These are phyloP conservation scores for Dillenia turbinata DNA, from an alignment of 164 flowering plant species.

Conservation along the genomic window DNA sequence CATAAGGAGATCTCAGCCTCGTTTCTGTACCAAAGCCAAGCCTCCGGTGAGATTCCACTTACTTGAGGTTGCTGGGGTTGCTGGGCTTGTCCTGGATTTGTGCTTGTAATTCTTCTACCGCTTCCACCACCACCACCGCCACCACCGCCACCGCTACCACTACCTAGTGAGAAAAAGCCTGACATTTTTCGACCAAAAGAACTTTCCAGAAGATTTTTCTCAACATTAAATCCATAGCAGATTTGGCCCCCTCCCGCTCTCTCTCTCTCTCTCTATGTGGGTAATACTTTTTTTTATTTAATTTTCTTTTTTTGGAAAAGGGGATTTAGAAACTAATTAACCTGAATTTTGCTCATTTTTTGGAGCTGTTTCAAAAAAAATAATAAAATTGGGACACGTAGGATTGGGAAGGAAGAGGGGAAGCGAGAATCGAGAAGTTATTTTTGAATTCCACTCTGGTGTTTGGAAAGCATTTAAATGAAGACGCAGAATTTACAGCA, in stretches of 20 bases:
- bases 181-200: constrained; percentile 21
- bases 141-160: constrained; percentile 8
- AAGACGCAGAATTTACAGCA: constrained; percentile 14
- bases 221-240: constrained; percentile 9
- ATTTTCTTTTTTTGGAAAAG: constrained; percentile 4
- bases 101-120: not conserved
- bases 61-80: constrained; percentile 5
- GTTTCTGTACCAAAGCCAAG: constrained; percentile 35
- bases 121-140: not conserved
- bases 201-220: constrained; percentile 8
- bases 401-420: too few species aligned
- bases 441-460: too few species aligned
- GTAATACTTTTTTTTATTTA: not conserved
- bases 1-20: constrained; percentile 36
- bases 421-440: too few species aligned
- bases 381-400: too few species aligned
- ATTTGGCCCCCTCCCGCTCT: not conserved
- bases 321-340: not conserved
- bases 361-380: too few species aligned
- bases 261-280: constrained; percentile 1
- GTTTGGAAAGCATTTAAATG: constrained; percentile 17
- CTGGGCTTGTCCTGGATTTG: constrained; percentile 1
- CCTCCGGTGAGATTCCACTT: constrained; percentile 21
- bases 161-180: constrained; percentile 25
- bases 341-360: too few species aligned